phyloP scores from a whole-genome alignment of 177 flowering plant species.

The Vitis hybrid region DNA sequence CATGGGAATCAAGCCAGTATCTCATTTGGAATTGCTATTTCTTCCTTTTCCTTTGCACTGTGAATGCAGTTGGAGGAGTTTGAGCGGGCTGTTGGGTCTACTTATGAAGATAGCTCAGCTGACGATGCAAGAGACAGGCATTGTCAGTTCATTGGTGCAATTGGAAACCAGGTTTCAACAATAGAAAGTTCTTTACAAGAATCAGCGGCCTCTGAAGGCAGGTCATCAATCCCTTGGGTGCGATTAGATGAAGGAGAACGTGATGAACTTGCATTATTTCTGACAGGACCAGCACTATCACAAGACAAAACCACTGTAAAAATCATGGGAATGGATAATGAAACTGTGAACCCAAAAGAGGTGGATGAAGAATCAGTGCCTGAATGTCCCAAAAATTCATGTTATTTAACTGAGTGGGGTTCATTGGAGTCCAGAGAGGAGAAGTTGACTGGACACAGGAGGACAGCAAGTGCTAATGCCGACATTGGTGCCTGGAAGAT shows the following conservation, averaged over 20 bases:
- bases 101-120: conserved; percentile 35
- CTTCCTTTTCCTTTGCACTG: neutral
- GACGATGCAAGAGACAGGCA: conserved; percentile 76
- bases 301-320: conserved; percentile 11
- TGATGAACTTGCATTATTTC: conserved; percentile 84
- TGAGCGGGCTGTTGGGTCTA: conserved; percentile 62
- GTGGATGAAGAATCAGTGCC: conserved; percentile 18
- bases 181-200: conserved; percentile 57
- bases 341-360: conserved; percentile 9
- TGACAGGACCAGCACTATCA: conserved; percentile 45
- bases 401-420: conserved; percentile 33
- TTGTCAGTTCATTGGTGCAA: conserved; percentile 66
- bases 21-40: conserved; percentile 4
- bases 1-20: no score
- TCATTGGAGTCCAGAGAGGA: conserved; percentile 36
- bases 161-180: conserved; percentile 47
- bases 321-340: conserved; percentile 20
- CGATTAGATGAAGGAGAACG: conserved; percentile 82
- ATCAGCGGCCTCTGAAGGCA: conserved; percentile 46
- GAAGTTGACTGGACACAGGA: conserved; percentile 62
- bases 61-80: conserved; percentile 85
- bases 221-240: conserved; percentile 73
- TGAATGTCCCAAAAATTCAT: conserved; percentile 35
- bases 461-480: conserved; percentile 88
- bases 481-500: conserved; percentile 76